Conservation (phyloP, 345 rosid genomes). For the Passiflora organensis region DNA sequence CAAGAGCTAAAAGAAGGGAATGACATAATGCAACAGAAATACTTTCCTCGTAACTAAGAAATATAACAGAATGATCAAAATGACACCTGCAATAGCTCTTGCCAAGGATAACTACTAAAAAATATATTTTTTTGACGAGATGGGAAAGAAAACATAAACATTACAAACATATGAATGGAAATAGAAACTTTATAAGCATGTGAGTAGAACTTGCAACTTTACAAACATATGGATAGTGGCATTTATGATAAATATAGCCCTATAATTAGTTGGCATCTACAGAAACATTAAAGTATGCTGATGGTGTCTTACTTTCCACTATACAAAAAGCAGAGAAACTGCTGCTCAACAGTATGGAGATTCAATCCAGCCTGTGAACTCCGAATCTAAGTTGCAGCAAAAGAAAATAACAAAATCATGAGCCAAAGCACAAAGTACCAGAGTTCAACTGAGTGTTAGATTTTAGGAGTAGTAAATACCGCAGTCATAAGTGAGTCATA, state of each 20-base stretch:
- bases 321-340: constrained; percentile 61
- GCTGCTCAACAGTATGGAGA: constrained; percentile 48
- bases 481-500: constrained; percentile 44
- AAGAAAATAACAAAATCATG: neutral
- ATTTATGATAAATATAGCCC: neutral
- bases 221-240: neutral
- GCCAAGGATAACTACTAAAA: neutral
- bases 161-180: too few relatives aligned
- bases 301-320: constrained; percentile 45
- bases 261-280: neutral
- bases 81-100: too few relatives aligned
- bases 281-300: neutral
- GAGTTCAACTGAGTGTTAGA: neutral
- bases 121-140: neutral
- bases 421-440: neutral
- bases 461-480: constrained; percentile 26
- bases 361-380: constrained; percentile 46
- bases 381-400: constrained; percentile 41
- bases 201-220: neutral
- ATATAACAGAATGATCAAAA: too few relatives aligned
- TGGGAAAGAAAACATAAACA: neutral
- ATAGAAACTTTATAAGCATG: neutral
- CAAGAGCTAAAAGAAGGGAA: neutral
- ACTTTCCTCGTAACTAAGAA: too few relatives aligned
- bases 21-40: neutral